Evolutionary conservation across 2,329 filamentous ascomycete species (phyloP).

Genomic region (Trichoderma sp.): DNA sequence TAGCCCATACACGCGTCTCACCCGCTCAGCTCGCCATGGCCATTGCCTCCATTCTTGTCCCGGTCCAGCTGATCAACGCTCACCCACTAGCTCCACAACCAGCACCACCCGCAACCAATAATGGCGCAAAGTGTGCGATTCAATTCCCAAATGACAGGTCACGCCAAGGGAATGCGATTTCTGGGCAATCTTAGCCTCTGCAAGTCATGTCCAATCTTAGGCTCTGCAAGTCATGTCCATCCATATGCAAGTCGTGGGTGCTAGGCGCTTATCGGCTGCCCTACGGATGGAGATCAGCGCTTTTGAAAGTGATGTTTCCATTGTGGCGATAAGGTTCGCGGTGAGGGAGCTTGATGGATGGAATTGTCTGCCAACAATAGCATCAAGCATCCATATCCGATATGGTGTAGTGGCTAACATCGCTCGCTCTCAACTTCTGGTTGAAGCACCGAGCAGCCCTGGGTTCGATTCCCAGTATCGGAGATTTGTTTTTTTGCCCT

Average conservation of each 20-base stretch:
- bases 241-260: not conserved
- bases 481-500: conserved; percentile 21
- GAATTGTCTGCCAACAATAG: not conserved
- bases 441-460: conserved; percentile 32
- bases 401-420: conserved; percentile 39
- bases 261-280: not conserved
- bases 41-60: not conserved
- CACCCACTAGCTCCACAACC: not conserved
- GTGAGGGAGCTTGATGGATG: not conserved
- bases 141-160: conserved; percentile 7
- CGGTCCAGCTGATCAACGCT: conserved; percentile 10
- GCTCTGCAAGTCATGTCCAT: not conserved
- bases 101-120: conserved; percentile 1
- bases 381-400: conserved; percentile 30
- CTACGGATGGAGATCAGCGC: not conserved
- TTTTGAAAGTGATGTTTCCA: not conserved
- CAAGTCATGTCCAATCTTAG: not conserved
- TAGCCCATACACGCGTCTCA: not conserved
- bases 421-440: conserved; percentile 32
- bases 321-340: not conserved
- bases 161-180: not conserved
- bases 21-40: not conserved
- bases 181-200: not conserved
- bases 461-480: conserved; percentile 38
- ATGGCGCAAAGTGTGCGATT: conserved; percentile 2